A percentile compares a stretch with the other conserved stretches of the same genome.
These are phyloP conservation scores for Corchorus olitorius DNA, from an alignment of 345 rosid species.

Conservation along the genomic window DNA sequence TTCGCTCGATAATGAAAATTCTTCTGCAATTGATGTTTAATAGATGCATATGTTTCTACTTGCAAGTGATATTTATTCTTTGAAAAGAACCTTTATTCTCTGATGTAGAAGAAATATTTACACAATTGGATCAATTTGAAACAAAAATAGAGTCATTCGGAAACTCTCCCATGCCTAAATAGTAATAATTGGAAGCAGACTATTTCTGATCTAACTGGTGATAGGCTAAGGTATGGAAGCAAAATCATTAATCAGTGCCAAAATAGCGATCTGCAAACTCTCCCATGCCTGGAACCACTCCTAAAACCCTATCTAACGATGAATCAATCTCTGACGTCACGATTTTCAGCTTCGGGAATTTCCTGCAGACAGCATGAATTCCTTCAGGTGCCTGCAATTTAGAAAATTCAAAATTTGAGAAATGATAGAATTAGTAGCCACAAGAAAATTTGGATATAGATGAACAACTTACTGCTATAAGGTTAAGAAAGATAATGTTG, in stretches of 20 bases:
- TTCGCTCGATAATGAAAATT: not conserved
- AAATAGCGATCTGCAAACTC: conserved; percentile 90
- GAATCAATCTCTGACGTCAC: conserved; percentile 89
- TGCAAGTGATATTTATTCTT: not conserved
- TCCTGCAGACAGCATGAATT: conserved; percentile 67
- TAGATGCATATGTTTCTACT: not conserved
- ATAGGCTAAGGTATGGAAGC: not conserved
- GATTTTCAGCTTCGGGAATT: conserved; percentile 76
- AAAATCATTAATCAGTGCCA: conserved; percentile 47
- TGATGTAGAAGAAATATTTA: not conserved
- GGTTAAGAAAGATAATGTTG: conserved; percentile 88
- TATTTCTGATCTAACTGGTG: no score
- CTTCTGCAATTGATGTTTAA: not conserved
- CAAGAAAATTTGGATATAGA: not conserved
- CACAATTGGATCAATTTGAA: not conserved
- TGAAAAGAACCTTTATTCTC: not conserved
- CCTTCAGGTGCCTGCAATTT: conserved; percentile 84
- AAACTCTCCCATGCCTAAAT: no score
- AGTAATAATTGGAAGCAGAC: not conserved
- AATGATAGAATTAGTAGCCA: not conserved
- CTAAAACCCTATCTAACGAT: conserved; percentile 51
- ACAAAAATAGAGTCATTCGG: not conserved
- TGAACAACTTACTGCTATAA: conserved; percentile 66
- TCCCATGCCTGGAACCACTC: conserved; percentile 90
- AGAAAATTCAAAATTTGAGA: not conserved